phyloP scores from a whole-genome alignment of 352 stramenopile genomes.

The Globisporangium abappressorium region DNA sequence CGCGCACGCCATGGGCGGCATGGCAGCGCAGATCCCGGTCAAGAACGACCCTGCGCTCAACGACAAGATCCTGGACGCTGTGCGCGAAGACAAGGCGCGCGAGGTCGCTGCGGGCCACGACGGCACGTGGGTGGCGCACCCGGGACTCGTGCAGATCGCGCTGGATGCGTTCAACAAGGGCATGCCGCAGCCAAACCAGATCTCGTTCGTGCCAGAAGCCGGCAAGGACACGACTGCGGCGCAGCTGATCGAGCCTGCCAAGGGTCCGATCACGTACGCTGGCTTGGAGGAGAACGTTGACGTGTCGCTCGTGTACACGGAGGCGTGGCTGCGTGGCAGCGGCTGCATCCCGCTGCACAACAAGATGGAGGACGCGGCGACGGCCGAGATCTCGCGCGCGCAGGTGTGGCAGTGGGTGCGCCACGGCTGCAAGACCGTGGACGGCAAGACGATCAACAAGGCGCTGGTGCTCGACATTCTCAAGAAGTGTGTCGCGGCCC shows the following conservation, averaged over 20 bases:
- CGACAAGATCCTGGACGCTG: constrained; percentile 85
- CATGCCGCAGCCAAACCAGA: constrained; percentile 93
- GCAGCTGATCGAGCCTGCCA: constrained; percentile 61
- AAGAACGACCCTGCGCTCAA: constrained; percentile 91
- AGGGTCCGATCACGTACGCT: constrained; percentile 74
- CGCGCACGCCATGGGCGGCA: constrained; percentile 95
- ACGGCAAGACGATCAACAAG: constrained; percentile 71
- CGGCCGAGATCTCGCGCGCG: constrained; percentile 91
- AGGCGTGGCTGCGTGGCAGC: constrained; percentile 92
- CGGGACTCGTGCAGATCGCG: constrained; percentile 91
- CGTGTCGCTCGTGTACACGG: constrained; percentile 92
- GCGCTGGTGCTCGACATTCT: constrained; percentile 59
- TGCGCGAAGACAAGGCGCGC: constrained; percentile 89
- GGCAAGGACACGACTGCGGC: constrained; percentile 55
- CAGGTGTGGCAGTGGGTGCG: constrained; percentile 94
- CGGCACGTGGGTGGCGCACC: constrained; percentile 96
- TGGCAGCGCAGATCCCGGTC: constrained; percentile 96
- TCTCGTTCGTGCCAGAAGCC: constrained; percentile 55
- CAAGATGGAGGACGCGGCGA: constrained; percentile 95
- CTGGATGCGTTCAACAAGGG: constrained; percentile 93
- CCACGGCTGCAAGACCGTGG: constrained; percentile 62
- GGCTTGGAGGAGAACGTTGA: constrained; percentile 90
- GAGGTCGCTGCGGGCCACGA: constrained; percentile 93
- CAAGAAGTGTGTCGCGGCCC: constrained; percentile 57
- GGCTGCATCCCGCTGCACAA: constrained; percentile 94